A percentile compares a stretch with the other conserved stretches of the same genome.
These are phyloP conservation scores for Neonectria magnoliae DNA, from an alignment of 2,329 filamentous ascomycete species.

Conservation along the genomic window DNA sequence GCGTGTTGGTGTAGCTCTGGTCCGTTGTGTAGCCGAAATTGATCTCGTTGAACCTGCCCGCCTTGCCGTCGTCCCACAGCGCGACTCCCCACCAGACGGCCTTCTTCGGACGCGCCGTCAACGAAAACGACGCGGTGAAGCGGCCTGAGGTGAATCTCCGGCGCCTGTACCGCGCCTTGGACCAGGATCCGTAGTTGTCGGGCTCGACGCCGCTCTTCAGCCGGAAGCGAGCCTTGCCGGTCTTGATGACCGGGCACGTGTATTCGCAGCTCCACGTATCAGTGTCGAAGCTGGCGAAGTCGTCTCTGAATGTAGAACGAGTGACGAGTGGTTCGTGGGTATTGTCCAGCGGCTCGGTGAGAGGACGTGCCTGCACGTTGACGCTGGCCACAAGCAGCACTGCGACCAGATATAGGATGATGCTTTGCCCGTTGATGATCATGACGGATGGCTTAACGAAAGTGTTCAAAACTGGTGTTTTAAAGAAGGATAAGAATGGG, in stretches of 20 bases:
- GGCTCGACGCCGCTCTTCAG: constrained; percentile 17
- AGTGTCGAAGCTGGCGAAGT: constrained; percentile 25
- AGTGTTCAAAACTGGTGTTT: too few species aligned
- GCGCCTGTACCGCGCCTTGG: constrained; percentile 28
- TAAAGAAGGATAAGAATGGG: too few species aligned
- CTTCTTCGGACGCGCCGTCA: constrained; percentile 23
- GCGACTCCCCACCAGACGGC: constrained; percentile 35
- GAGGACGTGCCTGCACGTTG: constrained; percentile 12
- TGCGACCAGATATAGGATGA: background rate
- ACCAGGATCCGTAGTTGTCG: constrained; percentile 28
- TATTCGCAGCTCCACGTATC: constrained; percentile 29
- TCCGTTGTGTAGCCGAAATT: constrained; percentile 35
- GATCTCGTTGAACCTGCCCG: constrained; percentile 31
- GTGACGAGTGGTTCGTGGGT: background rate
- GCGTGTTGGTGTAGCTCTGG: constrained; percentile 14
- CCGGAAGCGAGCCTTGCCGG: constrained; percentile 27
- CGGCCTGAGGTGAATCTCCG: constrained; percentile 27
- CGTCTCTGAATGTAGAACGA: constrained; percentile 21
- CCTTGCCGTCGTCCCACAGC: constrained; percentile 25
- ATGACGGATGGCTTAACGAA: background rate
- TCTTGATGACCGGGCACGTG: constrained; percentile 30
- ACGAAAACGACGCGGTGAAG: constrained; percentile 27
- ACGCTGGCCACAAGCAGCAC: constrained; percentile 9
- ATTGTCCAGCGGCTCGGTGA: background rate
- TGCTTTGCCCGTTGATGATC: background rate